These are phyloP conservation scores for Endogone sp. DNA, from an alignment of 192 early-diverging fungal genomes.

Conservation along the genomic window DNA sequence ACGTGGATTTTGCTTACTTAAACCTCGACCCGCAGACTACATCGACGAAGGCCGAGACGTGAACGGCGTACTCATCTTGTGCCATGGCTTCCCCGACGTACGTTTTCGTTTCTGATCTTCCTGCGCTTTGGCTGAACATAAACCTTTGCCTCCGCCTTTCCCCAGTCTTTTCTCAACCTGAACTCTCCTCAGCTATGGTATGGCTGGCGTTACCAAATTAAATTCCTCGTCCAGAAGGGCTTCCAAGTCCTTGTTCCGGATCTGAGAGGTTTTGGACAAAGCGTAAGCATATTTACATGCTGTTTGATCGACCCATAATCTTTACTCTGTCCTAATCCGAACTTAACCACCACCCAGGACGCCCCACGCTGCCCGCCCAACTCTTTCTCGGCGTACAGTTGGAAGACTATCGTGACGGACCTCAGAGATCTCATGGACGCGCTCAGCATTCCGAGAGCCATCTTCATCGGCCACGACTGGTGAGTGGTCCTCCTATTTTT, in stretches of 20 bases:
- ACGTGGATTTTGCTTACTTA: background rate
- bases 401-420: conserved; percentile 48
- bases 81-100: conserved; percentile 33
- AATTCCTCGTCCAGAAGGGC: conserved; percentile 45
- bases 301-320: no score
- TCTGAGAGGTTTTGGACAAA: conserved; percentile 43
- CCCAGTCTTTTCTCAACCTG: background rate
- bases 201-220: conserved; percentile 43
- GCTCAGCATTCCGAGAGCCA: conserved; percentile 41
- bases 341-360: no score
- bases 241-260: conserved; percentile 54
- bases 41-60: conserved; percentile 27
- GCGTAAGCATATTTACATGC: background rate
- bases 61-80: conserved; percentile 14
- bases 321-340: no score
- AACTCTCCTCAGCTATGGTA: conserved; percentile 16
- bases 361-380: conserved; percentile 14
- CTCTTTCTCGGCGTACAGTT: conserved; percentile 31
- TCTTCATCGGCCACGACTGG: conserved; percentile 67
- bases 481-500: no score
- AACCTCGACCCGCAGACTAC: conserved; percentile 25
- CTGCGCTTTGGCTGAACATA: conserved; percentile 3
- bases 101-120: background rate
- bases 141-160: background rate
- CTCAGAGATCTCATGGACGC: conserved; percentile 54